A percentile compares a stretch with the other conserved stretches of the same genome.
Evolutionary conservation across 2,329 filamentous ascomycete species (phyloP).

Genomic region (Fusarium avenaceum): DNA sequence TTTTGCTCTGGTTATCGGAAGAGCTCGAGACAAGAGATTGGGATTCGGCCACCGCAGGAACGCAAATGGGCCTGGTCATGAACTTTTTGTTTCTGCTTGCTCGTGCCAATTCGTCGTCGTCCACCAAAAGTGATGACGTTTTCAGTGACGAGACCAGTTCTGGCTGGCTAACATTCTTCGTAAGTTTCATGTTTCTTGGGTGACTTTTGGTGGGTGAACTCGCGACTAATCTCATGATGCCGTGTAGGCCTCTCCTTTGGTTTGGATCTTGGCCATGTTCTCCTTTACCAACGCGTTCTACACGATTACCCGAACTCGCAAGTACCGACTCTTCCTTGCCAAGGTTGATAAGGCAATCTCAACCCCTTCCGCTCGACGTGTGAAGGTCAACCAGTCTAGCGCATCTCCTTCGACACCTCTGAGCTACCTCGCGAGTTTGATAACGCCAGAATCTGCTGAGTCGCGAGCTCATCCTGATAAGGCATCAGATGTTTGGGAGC

Average conservation of each 20-base stretch:
- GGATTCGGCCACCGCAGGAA: constrained; percentile 84
- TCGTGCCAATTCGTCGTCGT: constrained; percentile 77
- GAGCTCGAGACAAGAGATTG: constrained; percentile 93
- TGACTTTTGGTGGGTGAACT: not conserved
- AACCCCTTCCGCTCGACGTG: constrained; percentile 89
- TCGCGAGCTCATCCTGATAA: constrained; percentile 87
- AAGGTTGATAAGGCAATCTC: constrained; percentile 80
- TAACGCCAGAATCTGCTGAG: constrained; percentile 79
- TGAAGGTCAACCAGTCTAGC: constrained; percentile 82
- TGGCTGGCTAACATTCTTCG: constrained; percentile 73
- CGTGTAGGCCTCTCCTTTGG: constrained; percentile 74
- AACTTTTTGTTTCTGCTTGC: constrained; percentile 88
- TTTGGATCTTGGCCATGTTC: constrained; percentile 75
- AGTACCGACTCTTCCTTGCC: constrained; percentile 92
- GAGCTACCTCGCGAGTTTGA: constrained; percentile 76
- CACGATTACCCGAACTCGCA: constrained; percentile 83
- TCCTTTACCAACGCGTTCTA: constrained; percentile 84
- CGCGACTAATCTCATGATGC: constrained; percentile 25
- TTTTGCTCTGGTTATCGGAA: constrained; percentile 90
- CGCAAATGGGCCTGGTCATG: constrained; percentile 78
- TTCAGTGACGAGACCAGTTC: constrained; percentile 79
- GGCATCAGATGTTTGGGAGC: constrained; percentile 91
- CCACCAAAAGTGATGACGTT: constrained; percentile 77
- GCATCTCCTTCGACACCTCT: constrained; percentile 81
- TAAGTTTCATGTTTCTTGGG: constrained; percentile 54